Conservation (phyloP, 2,329 filamentous ascomycete genomes). For the Colletotrichum camelliae region DNA sequence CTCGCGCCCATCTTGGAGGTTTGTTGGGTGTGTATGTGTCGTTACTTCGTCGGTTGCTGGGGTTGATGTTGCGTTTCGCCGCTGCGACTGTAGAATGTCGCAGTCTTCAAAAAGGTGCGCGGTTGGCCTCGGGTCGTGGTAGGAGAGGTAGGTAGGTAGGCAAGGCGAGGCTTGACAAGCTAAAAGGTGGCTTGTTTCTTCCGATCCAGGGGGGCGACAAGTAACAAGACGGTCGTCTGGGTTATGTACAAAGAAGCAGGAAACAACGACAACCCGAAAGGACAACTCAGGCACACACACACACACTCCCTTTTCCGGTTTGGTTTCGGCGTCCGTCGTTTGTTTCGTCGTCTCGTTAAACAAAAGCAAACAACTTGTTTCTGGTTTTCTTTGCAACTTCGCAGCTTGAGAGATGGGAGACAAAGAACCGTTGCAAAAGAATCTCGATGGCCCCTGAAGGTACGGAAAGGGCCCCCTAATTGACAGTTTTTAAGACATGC, state of each 20-base stretch:
- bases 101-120: not conserved
- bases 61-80: not conserved
- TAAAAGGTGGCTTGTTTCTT: conserved; percentile 22
- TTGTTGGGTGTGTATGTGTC: not conserved
- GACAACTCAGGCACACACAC: not conserved
- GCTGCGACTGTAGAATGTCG: not conserved
- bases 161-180: conserved; percentile 1
- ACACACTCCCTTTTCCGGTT: not conserved
- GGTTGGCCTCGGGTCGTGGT: conserved; percentile 15
- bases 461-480: conserved; percentile 14
- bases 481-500: conserved; percentile 20
- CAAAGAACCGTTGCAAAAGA: conserved; percentile 19
- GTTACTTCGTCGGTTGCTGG: not conserved
- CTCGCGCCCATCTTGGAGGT: conserved; percentile 63
- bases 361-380: not conserved
- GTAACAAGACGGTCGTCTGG: not conserved
- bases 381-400: not conserved
- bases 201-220: not conserved
- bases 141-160: not conserved
- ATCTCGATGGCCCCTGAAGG: conserved; percentile 12
- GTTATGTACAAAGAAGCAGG: conserved; percentile 1
- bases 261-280: not conserved
- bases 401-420: not conserved
- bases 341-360: conserved; percentile 1
- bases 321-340: not conserved